A percentile compares a stretch with the other conserved stretches of the same genome.
Conservation (phyloP, 768 basidiomycete genomes). For the Podaxis carcinomalis region DNA sequence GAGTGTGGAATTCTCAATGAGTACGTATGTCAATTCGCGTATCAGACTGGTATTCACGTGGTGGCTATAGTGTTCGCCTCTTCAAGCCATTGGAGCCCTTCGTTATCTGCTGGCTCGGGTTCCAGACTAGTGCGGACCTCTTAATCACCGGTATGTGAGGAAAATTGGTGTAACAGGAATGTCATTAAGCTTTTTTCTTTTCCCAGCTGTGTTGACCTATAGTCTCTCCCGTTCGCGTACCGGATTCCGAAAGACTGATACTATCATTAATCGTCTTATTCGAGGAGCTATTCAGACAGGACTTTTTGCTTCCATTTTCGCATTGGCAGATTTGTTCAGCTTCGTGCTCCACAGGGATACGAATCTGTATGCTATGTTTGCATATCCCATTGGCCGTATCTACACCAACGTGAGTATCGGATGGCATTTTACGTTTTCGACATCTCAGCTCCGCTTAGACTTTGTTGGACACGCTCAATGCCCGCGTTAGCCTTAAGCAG, state of each 20-base stretch:
- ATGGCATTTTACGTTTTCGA: background rate
- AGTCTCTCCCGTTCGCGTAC: conserved; percentile 37
- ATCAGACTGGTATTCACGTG: background rate
- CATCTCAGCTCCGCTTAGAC: conserved; percentile 23
- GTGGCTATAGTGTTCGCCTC: conserved; percentile 25
- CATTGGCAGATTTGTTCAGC: conserved; percentile 39
- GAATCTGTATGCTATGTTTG: conserved; percentile 22
- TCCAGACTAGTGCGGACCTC: conserved; percentile 37
- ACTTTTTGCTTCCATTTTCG: conserved; percentile 40
- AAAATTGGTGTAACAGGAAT: background rate
- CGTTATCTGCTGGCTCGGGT: conserved; percentile 37
- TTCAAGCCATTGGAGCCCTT: conserved; percentile 30
- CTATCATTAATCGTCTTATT: conserved; percentile 40
- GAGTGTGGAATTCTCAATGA: conserved; percentile 31
- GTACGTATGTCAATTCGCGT: conserved; percentile 20
- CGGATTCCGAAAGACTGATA: conserved; percentile 42
- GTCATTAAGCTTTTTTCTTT: background rate
- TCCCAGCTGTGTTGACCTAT: conserved; percentile 16
- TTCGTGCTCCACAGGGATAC: conserved; percentile 25
- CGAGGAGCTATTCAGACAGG: conserved; percentile 48
- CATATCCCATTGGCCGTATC: conserved; percentile 25
- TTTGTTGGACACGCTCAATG: conserved; percentile 35
- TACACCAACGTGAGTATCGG: conserved; percentile 38
- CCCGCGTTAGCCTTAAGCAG: conserved; percentile 27
- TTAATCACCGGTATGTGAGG: conserved; percentile 35